Evolutionary conservation across 2,329 filamentous ascomycete species (phyloP).

Genomic region (Alternaria tenuissima): DNA sequence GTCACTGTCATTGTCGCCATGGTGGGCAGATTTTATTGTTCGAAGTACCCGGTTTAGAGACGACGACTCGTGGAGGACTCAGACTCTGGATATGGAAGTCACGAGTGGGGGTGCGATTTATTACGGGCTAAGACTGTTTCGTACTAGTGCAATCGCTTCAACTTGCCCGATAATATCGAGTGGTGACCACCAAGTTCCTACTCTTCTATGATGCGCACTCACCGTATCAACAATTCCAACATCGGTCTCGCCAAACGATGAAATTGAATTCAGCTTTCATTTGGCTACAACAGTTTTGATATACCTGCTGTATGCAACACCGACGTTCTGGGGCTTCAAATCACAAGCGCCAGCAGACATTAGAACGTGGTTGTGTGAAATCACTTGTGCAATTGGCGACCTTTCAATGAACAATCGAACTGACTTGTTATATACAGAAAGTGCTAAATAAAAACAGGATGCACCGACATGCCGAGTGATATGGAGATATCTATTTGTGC

Average conservation of each 20-base stretch:
- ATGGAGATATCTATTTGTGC: neutral
- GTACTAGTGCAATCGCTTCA: slow-evolving; percentile 17
- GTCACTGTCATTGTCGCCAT: slow-evolving; percentile 73
- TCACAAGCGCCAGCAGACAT: neutral
- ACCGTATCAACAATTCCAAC: neutral
- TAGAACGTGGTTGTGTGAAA: too few relatives aligned
- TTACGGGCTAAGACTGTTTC: slow-evolving; percentile 21
- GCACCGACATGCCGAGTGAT: neutral
- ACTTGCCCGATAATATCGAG: neutral
- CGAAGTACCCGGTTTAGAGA: slow-evolving; percentile 20
- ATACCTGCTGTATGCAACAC: neutral
- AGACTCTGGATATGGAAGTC: slow-evolving; percentile 37
- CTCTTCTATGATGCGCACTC: neutral
- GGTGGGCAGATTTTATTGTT: slow-evolving; percentile 33
- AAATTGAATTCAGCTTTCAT: accelerated
- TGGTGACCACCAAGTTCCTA: neutral
- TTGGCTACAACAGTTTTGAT: neutral
- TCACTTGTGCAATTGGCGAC: neutral
- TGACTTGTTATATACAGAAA: neutral
- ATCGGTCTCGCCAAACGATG: neutral
- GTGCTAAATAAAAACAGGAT: neutral
- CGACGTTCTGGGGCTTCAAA: neutral
- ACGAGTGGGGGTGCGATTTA: slow-evolving; percentile 28
- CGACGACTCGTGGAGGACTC: slow-evolving; percentile 28
- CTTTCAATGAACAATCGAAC: neutral